Evolutionary conservation across 768 basidiomycete species (phyloP).

Genomic region (Exidia glandulosa): DNA sequence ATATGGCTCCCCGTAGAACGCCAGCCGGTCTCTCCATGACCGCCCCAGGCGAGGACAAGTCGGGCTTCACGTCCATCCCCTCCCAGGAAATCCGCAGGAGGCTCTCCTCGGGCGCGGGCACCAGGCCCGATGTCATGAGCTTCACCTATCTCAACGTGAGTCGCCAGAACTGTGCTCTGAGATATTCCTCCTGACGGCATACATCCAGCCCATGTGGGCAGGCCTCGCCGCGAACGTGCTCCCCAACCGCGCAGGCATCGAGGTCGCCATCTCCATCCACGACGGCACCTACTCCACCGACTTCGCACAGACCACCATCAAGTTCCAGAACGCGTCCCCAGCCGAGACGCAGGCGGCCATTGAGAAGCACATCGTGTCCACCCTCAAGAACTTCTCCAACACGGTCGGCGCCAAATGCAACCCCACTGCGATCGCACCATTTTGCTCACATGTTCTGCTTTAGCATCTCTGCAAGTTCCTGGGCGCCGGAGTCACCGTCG

Average conservation of each 20-base stretch:
- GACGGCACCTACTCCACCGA: slow-evolving; percentile 81
- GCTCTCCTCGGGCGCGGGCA: slow-evolving; percentile 44
- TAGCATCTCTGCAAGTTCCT: slow-evolving; percentile 82
- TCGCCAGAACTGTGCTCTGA: not conserved
- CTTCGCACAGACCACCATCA: slow-evolving; percentile 47
- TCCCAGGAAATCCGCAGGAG: slow-evolving; percentile 54
- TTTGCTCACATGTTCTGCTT: too few species aligned
- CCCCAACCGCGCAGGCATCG: slow-evolving; percentile 49
- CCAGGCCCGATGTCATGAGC: slow-evolving; percentile 42
- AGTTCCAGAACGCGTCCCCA: slow-evolving; percentile 39
- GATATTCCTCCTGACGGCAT: slow-evolving; percentile 10
- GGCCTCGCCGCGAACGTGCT: slow-evolving; percentile 57
- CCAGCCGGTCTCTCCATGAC: not conserved
- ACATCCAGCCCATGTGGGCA: slow-evolving; percentile 73
- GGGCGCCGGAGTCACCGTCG: slow-evolving; percentile 66
- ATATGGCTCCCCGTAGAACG: not conserved
- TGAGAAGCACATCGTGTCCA: slow-evolving; percentile 51
- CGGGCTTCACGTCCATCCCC: slow-evolving; percentile 41
- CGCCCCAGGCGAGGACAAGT: not conserved
- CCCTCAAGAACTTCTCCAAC: slow-evolving; percentile 56
- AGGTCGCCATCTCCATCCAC: slow-evolving; percentile 70
- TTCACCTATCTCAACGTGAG: slow-evolving; percentile 60
- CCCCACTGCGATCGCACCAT: not conserved
- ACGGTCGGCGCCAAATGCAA: not conserved
- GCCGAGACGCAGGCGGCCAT: slow-evolving; percentile 49